Percentiles rank a stretch among this genome's conserved stretches.
phyloP scores from a whole-genome alignment of 176 grass and related monocot genomes.

The Oryza meyeriana region DNA sequence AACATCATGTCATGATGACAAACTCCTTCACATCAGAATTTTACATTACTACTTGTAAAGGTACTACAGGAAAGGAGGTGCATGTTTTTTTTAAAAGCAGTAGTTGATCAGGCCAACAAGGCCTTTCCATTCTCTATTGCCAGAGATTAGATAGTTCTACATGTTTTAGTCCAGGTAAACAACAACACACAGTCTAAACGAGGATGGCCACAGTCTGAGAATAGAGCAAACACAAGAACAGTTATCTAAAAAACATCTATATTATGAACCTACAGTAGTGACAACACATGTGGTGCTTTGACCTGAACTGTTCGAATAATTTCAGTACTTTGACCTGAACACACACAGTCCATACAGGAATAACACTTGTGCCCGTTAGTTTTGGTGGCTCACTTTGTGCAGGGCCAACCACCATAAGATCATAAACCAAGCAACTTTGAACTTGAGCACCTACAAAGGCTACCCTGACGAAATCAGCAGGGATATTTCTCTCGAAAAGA shows the following conservation, averaged over 20 bases:
- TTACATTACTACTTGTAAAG: too few relatives aligned
- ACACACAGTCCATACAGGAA: too few relatives aligned
- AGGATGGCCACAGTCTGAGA: not conserved
- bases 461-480: not conserved
- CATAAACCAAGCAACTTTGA: conserved; percentile 1
- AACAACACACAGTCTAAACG: not conserved
- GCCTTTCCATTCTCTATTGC: too few relatives aligned
- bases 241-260: too few relatives aligned
- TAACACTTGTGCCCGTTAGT: not conserved
- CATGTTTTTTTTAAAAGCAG: too few relatives aligned
- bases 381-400: not conserved
- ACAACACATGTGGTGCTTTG: not conserved
- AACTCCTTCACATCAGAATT: too few relatives aligned
- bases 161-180: too few relatives aligned
- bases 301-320: not conserved
- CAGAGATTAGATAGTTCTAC: too few relatives aligned
- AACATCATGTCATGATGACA: too few relatives aligned
- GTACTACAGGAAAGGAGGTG: too few relatives aligned
- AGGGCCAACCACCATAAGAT: too few relatives aligned
- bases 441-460: not conserved
- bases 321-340: not conserved
- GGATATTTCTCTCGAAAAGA: not conserved
- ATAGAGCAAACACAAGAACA: not conserved
- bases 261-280: not conserved
- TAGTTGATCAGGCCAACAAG: too few relatives aligned